phyloP scores from a whole-genome alignment of 2,329 filamentous ascomycete genomes.

The Leptographium procerum region DNA sequence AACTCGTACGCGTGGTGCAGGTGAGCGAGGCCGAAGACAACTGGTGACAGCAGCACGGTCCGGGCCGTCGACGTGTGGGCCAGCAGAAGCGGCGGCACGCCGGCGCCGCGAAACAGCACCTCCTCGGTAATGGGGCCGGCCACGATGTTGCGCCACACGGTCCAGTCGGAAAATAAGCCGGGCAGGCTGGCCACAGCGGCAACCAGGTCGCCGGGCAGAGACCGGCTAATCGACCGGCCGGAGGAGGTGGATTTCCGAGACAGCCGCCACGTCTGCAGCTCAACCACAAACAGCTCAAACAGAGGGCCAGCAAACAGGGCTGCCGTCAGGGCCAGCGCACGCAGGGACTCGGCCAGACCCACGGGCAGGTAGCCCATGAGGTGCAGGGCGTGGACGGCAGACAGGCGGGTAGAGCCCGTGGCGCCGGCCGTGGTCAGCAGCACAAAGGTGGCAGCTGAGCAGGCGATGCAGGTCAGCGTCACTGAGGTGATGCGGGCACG shows the following conservation, averaged over 20 bases:
- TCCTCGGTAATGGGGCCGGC: constrained; percentile 88
- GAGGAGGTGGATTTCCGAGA: constrained; percentile 32
- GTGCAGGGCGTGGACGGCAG: constrained; percentile 40
- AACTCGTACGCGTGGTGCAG: constrained; percentile 96
- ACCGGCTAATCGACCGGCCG: background rate
- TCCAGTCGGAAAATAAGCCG: constrained; percentile 60
- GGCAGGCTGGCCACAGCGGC: constrained; percentile 38
- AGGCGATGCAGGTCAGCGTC: constrained; percentile 59
- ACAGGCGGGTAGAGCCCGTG: constrained; percentile 23
- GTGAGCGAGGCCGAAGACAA: constrained; percentile 89
- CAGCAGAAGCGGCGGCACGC: constrained; percentile 71
- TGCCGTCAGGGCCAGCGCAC: constrained; percentile 57
- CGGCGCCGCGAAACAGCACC: constrained; percentile 79
- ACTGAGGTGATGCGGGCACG: constrained; percentile 74
- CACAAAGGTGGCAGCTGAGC: constrained; percentile 54
- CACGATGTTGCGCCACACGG: constrained; percentile 75
- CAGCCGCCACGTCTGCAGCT: constrained; percentile 56
- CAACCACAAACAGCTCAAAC: constrained; percentile 65
- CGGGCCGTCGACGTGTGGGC: constrained; percentile 43
- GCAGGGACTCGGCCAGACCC: constrained; percentile 50
- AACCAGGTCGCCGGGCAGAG: too few species aligned
- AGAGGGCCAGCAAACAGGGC: constrained; percentile 77
- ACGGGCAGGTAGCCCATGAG: constrained; percentile 75
- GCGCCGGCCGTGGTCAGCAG: constrained; percentile 47
- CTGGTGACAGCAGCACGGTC: constrained; percentile 70